A percentile compares a stretch with the other conserved stretches of the same genome.
These are phyloP conservation scores for Blepharisma japonicum DNA, from an alignment of 73 alveolate genomes.

Conservation along the genomic window DNA sequence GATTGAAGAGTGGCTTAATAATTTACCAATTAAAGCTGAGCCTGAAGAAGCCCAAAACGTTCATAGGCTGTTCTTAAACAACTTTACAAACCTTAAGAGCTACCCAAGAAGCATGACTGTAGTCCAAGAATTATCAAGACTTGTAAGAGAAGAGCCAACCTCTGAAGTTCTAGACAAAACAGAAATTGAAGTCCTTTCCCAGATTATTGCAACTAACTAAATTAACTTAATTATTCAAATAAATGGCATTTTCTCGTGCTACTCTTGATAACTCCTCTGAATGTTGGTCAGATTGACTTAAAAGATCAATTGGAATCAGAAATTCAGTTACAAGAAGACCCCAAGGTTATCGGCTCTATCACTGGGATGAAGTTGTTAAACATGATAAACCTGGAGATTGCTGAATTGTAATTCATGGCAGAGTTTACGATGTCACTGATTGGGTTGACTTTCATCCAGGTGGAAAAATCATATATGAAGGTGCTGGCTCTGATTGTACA, in stretches of 20 bases:
- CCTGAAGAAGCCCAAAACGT: slow-evolving; percentile 26
- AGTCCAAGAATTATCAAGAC: neutral
- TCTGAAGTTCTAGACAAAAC: too few relatives aligned
- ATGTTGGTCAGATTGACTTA: slow-evolving; percentile 9
- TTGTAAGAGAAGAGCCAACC: too few relatives aligned
- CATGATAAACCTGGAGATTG: slow-evolving; percentile 64
- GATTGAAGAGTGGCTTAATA: slow-evolving; percentile 13
- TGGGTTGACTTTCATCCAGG: slow-evolving; percentile 66
- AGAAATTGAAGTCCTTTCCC: too few relatives aligned
- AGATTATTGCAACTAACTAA: too few relatives aligned
- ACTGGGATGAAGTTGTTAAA: slow-evolving; percentile 62
- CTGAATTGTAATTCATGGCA: slow-evolving; percentile 69
- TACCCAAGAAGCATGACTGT: slow-evolving; percentile 17
- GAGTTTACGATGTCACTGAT: slow-evolving; percentile 63
- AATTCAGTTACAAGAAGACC: neutral
- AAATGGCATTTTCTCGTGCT: slow-evolving; percentile 6
- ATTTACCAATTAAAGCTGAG: slow-evolving; percentile 26
- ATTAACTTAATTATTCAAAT: neutral
- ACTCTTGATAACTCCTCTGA: slow-evolving; percentile 19
- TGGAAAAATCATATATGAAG: slow-evolving; percentile 45
- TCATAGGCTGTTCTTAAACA: neutral
- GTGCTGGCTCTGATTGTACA: slow-evolving; percentile 55
- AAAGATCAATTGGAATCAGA: slow-evolving; percentile 1
- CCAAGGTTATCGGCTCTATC: slow-evolving; percentile 10
- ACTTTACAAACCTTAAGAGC: slow-evolving; percentile 1